Conservation (phyloP, 208 protist genomes). For the Trypanosoma theileri region DNA sequence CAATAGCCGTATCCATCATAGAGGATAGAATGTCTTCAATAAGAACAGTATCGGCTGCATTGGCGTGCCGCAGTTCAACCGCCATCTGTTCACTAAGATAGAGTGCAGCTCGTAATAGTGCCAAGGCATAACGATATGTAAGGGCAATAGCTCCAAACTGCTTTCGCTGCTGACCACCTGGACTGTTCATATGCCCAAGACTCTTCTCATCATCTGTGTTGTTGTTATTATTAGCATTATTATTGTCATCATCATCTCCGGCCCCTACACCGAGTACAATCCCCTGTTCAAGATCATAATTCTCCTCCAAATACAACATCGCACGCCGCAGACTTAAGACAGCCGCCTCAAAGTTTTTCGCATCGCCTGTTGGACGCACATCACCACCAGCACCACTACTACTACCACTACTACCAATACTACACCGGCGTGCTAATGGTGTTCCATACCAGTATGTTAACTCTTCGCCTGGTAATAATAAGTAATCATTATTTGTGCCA, state of each 20-base stretch:
- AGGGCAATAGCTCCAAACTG: conserved; percentile 39
- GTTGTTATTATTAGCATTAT: background rate
- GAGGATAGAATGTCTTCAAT: conserved; percentile 85
- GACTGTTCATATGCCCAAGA: no score
- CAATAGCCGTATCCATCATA: conserved; percentile 88
- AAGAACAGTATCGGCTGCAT: conserved; percentile 75
- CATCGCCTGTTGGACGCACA: no score
- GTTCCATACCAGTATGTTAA: conserved; percentile 71
- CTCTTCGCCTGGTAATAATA: conserved; percentile 56
- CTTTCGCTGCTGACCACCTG: conserved; percentile 1
- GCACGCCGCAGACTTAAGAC: conserved; percentile 75
- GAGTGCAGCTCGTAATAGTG: conserved; percentile 70
- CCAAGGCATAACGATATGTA: conserved; percentile 52
- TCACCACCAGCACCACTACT: background rate
- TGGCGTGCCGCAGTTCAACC: conserved; percentile 54
- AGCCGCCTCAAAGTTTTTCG: conserved; percentile 44
- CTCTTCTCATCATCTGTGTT: no score
- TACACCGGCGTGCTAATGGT: conserved; percentile 46
- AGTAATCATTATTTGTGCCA: conserved; percentile 32
- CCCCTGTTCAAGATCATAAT: conserved; percentile 71
- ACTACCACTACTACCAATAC: background rate
- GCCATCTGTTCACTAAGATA: conserved; percentile 70
- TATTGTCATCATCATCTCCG: conserved; percentile 19
- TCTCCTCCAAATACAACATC: conserved; percentile 86
- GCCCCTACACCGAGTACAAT: conserved; percentile 41